Percentiles rank a stretch among this genome's conserved stretches.
phyloP scores from a whole-genome alignment of 352 stramenopile genomes.

The Nothophytophthora sp. region DNA sequence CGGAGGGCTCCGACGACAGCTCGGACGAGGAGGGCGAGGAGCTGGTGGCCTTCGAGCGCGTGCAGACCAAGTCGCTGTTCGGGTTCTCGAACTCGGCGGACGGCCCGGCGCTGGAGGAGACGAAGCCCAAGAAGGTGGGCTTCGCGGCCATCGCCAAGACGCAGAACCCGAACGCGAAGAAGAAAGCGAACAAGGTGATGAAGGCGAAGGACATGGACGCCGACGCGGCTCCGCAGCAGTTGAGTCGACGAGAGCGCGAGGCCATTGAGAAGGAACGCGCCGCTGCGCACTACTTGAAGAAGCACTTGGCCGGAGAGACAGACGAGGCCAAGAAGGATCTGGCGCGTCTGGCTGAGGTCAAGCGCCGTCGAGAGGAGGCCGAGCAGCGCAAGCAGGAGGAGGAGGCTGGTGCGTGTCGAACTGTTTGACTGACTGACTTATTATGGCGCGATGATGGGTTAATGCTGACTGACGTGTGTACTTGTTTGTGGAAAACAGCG shows the following conservation, averaged over 20 bases:
- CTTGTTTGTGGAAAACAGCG: constrained; percentile 24
- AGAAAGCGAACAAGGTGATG: constrained; percentile 80
- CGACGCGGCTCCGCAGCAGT: constrained; percentile 57
- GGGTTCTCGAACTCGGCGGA: constrained; percentile 63
- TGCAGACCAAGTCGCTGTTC: constrained; percentile 77
- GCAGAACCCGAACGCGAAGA: constrained; percentile 81
- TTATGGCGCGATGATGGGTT: no score
- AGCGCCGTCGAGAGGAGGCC: constrained; percentile 79
- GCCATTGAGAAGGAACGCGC: constrained; percentile 85
- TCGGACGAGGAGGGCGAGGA: constrained; percentile 57
- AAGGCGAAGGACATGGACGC: constrained; percentile 86
- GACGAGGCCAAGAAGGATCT: constrained; percentile 88
- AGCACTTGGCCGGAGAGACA: constrained; percentile 84
- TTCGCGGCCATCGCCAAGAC: constrained; percentile 73
- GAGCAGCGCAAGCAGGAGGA: constrained; percentile 82
- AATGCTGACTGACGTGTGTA: constrained; percentile 2
- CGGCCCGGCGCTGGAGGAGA: constrained; percentile 55
- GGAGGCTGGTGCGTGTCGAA: constrained; percentile 48
- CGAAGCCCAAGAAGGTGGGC: constrained; percentile 73
- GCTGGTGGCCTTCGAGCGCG: constrained; percentile 70
- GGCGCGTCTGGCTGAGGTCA: constrained; percentile 74
- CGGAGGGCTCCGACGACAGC: constrained; percentile 55
- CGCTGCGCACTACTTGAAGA: constrained; percentile 79
- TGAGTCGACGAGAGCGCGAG: constrained; percentile 85
- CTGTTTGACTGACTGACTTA: no score